A percentile compares a stretch with the other conserved stretches of the same genome.
These are phyloP conservation scores for Septoria petroselini DNA, from an alignment of 2,329 filamentous ascomycete species.

Conservation along the genomic window DNA sequence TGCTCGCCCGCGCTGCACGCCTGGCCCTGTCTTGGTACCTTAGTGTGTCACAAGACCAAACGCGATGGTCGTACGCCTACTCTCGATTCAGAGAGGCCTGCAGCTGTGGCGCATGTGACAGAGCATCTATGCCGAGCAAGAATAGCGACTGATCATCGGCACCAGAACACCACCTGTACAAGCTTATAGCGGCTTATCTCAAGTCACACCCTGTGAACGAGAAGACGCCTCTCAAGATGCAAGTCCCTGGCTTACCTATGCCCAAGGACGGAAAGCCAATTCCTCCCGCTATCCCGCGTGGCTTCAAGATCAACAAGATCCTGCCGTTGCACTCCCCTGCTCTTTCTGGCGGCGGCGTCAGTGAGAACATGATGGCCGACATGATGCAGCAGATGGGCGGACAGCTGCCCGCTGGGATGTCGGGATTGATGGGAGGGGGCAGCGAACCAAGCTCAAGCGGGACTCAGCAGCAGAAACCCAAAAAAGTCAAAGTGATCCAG, in stretches of 20 bases:
- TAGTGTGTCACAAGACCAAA: background rate
- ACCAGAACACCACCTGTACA: conserved; percentile 85
- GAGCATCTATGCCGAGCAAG: background rate
- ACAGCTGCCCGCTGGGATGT: conserved; percentile 34
- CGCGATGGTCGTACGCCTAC: background rate
- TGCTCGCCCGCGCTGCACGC: background rate
- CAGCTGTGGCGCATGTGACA: background rate
- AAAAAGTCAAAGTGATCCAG: conserved; percentile 36
- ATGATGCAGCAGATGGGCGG: conserved; percentile 88
- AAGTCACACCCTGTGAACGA: conserved; percentile 73
- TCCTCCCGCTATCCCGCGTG: conserved; percentile 64
- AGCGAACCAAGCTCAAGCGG: conserved; percentile 13
- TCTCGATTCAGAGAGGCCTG: background rate
- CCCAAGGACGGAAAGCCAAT: conserved; percentile 54
- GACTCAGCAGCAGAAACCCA: conserved; percentile 21
- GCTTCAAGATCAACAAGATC: conserved; percentile 85
- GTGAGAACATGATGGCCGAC: conserved; percentile 90
- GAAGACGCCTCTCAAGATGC: conserved; percentile 65
- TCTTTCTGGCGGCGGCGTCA: conserved; percentile 87
- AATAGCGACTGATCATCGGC: conserved; percentile 8
- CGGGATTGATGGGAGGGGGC: conserved; percentile 31
- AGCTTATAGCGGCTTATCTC: conserved; percentile 74
- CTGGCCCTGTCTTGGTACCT: background rate
- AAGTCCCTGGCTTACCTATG: conserved; percentile 71
- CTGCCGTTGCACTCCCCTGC: conserved; percentile 85